phyloP scores from a whole-genome alignment of 148 eudicot genomes.

The Diospyros lotus region DNA sequence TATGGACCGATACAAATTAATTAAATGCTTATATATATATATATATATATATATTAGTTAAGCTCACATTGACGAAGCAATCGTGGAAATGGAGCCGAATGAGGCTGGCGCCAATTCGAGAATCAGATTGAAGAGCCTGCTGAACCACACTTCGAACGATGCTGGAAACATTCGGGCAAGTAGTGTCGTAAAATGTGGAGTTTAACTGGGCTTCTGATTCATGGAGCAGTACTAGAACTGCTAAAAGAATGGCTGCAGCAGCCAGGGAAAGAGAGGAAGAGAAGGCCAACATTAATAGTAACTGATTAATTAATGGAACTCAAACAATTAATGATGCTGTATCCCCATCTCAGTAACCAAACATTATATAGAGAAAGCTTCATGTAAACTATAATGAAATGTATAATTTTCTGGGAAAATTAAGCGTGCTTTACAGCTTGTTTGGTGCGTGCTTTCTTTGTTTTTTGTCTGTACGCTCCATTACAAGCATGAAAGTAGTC shows the following conservation, averaged over 20 bases:
- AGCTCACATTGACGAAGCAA: slow-evolving; percentile 36
- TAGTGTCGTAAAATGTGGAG: slow-evolving; percentile 20
- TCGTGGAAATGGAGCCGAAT: slow-evolving; percentile 40
- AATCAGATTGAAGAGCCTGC: slow-evolving; percentile 28
- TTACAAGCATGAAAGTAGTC: background rate
- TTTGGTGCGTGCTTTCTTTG: background rate
- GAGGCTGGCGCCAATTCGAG: slow-evolving; percentile 39
- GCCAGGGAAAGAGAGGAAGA: background rate
- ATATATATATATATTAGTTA: no score
- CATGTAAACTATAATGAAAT: background rate
- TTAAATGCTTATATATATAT: background rate
- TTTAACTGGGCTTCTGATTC: slow-evolving; percentile 22
- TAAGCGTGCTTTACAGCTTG: background rate
- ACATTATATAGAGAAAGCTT: background rate
- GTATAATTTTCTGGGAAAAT: no score
- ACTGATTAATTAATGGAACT: background rate
- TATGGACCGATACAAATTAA: background rate
- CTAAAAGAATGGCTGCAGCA: background rate
- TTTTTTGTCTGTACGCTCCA: background rate
- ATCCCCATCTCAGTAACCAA: no score
- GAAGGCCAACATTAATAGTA: background rate
- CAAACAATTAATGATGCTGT: background rate
- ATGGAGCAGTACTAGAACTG: background rate
- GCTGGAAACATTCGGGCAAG: slow-evolving; percentile 30
- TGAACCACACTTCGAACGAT: slow-evolving; percentile 20